Evolutionary conservation across 2,329 filamentous ascomycete genomes (phyloP).

Genomic region (Botrytis cinerea): DNA sequence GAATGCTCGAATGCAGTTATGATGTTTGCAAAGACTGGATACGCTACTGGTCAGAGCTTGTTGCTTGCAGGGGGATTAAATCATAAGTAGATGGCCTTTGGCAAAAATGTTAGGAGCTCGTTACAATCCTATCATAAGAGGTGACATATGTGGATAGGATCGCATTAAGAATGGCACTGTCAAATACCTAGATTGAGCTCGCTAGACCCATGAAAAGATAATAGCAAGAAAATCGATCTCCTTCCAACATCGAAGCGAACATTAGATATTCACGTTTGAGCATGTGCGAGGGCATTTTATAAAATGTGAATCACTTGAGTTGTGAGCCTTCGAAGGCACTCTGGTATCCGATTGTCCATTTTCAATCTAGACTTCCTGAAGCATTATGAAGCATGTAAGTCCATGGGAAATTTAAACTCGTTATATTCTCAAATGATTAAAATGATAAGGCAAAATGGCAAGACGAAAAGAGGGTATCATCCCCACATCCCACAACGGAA

Average conservation of each 20-base stretch:
- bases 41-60: constrained; percentile 50
- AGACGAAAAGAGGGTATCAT: constrained; percentile 16
- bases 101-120: background rate
- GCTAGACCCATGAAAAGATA: background rate
- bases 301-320: background rate
- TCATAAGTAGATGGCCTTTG: constrained; percentile 7
- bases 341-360: background rate
- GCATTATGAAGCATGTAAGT: background rate
- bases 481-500: background rate
- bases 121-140: background rate
- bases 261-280: background rate
- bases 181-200: background rate
- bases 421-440: background rate
- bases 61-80: constrained; percentile 46
- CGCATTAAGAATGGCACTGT: background rate
- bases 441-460: background rate
- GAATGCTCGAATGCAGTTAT: constrained; percentile 51
- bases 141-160: background rate
- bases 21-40: constrained; percentile 50
- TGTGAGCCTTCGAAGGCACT: background rate
- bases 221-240: background rate
- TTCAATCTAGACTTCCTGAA: too few species aligned
- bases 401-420: background rate
- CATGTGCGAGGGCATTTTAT: background rate
- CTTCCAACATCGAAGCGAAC: background rate